Conservation (phyloP, 768 basidiomycete genomes). For the Termitomyces eurrhizus region DNA sequence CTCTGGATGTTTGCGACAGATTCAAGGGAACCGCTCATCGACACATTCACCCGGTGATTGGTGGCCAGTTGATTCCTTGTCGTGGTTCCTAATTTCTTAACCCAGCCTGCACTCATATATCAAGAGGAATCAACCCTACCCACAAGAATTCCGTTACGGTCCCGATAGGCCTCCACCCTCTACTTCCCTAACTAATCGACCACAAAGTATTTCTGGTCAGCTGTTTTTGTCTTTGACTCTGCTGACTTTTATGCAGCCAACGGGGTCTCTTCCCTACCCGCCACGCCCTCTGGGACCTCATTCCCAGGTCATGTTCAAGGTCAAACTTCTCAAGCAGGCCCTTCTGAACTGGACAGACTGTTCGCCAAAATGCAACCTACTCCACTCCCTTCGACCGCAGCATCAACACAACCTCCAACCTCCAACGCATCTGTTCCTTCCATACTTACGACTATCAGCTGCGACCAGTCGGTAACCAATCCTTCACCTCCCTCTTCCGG, state of each 20-base stretch:
- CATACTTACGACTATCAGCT: slow-evolving; percentile 39
- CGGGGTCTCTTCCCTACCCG: neutral
- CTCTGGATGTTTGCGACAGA: slow-evolving; percentile 75
- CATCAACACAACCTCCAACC: neutral
- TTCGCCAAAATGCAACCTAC: slow-evolving; percentile 38
- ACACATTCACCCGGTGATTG: slow-evolving; percentile 23
- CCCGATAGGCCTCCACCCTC: slow-evolving; percentile 64
- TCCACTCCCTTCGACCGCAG: slow-evolving; percentile 14
- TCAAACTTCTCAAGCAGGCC: slow-evolving; percentile 20
- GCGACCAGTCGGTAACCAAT: slow-evolving; percentile 7
- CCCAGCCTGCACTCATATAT: slow-evolving; percentile 59
- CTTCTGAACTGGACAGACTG: slow-evolving; percentile 44
- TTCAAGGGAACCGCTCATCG: slow-evolving; percentile 65
- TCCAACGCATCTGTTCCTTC: slow-evolving; percentile 29
- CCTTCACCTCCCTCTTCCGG: slow-evolving; percentile 16
- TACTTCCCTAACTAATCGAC: slow-evolving; percentile 25
- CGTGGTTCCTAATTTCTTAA: slow-evolving; percentile 5
- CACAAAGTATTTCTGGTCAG: slow-evolving; percentile 14
- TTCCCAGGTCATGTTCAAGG: slow-evolving; percentile 5
- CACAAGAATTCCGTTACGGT: slow-evolving; percentile 67
- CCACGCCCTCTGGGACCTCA: slow-evolving; percentile 1
- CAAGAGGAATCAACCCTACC: slow-evolving; percentile 64
- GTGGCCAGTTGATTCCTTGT: slow-evolving; percentile 1
- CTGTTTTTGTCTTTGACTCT: neutral
- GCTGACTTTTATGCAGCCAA: slow-evolving; percentile 7